Conservation (phyloP, 805 yeast species). For the Metschnikowia baotianmanensis region DNA sequence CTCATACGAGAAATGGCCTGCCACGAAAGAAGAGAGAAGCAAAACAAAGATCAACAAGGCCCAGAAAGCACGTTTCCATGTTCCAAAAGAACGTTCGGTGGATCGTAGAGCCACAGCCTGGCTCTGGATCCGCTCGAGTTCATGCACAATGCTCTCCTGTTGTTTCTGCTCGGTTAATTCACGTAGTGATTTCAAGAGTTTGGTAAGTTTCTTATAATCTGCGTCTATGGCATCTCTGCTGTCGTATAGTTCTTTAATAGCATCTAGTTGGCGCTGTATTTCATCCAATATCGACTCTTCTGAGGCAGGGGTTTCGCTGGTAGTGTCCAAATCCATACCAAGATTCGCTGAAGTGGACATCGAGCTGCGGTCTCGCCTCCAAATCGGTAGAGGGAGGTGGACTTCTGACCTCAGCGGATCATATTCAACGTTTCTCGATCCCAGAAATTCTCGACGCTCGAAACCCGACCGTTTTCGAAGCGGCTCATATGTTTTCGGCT, state of each 20-base stretch:
- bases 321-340: not conserved
- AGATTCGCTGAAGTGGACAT: not conserved
- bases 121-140: constrained; percentile 25
- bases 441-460: constrained; percentile 2
- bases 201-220: constrained; percentile 7
- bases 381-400: constrained; percentile 14
- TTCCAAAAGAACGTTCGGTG: not conserved
- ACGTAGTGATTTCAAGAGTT: constrained; percentile 8
- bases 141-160: constrained; percentile 18
- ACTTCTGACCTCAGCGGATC: no score
- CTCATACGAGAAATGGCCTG: constrained; percentile 34
- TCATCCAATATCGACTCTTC: constrained; percentile 8
- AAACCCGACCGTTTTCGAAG: constrained; percentile 7
- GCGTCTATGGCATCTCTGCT: constrained; percentile 6
- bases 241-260: constrained; percentile 8
- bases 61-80: constrained; percentile 2
- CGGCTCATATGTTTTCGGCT: constrained; percentile 2
- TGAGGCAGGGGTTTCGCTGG: not conserved
- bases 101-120: not conserved
- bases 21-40: constrained; percentile 24
- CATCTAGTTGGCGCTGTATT: constrained; percentile 12
- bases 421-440: no score
- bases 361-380: constrained; percentile 9
- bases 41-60: constrained; percentile 14
- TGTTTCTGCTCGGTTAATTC: constrained; percentile 11